Evolutionary conservation across 2,329 filamentous ascomycete species (phyloP), one percentile per base, ranked within the genome.

Genomic region (Xylaria sp.): DNA sequence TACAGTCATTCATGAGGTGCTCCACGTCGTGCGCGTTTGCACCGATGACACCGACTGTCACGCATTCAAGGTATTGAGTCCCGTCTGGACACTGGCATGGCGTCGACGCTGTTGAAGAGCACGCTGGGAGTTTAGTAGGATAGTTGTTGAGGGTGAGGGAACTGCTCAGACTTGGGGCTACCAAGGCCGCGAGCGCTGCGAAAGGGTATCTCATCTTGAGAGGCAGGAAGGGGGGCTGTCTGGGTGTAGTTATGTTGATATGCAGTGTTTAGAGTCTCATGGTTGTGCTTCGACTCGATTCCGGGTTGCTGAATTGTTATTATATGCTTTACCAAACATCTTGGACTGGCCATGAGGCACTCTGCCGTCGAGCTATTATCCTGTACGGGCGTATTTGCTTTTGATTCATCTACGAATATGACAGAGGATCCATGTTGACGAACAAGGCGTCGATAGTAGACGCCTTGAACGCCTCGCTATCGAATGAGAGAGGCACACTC

Each of bases 1-100:
- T 30, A 58, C 56, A 58, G 19, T 58, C 52, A 44, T 54, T 58
- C 13, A 54, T 16, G 30, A 58, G 30, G 42, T 37, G 11, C 50
- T 30, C 52, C 11, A 58, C 56, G 11, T 54, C 56, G 11, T n/a
- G 50, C 6, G 52, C 56, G 13, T 23, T 18, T 1, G 56, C 56
- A 4, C 56, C 56, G 18, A 58, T 54, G 10, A 58, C 44, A 7
- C 50, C 50, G 8, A 54, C 46, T 2, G 56, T 58, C 13, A 54
- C 56, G 56, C 30, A 48, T 48, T 58, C 50, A 3, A 54, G 23
- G 49, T 58, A 58, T 30, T 58, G 50, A 2, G 56, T 58, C 42
- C 56, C 51, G 16, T 13, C 23, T 2, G 56, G 56, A 34, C 56
- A 58, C 19, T 44, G 1, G 30, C 56, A 58, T 2, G 56, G 56